Percentiles rank a stretch among this genome's conserved stretches.
Conservation (phyloP, 2,329 filamentous ascomycete genomes). For the Penicillium glabrum region DNA sequence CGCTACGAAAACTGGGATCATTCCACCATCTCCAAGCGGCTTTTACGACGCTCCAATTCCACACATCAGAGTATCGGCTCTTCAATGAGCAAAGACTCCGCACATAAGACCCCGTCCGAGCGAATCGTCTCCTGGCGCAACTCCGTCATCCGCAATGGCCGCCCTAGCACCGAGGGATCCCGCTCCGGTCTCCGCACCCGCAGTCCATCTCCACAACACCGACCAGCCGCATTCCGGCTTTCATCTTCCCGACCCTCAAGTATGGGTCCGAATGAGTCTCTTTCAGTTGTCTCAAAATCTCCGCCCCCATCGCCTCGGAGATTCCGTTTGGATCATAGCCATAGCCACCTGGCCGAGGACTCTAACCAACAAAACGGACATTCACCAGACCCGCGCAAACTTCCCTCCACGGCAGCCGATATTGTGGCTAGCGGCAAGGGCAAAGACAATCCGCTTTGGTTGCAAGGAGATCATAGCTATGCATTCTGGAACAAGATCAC, state of each 20-base stretch:
- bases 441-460: conserved; percentile 47
- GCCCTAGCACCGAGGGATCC: conserved; percentile 47
- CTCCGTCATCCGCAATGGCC: conserved; percentile 57
- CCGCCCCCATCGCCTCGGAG: conserved; percentile 28
- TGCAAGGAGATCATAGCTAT: conserved; percentile 53
- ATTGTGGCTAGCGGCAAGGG: conserved; percentile 22
- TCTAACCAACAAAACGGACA: conserved; percentile 3
- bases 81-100: conserved; percentile 46
- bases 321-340: conserved; percentile 13
- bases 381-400: conserved; percentile 2
- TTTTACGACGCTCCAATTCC: conserved; percentile 58
- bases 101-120: conserved; percentile 60
- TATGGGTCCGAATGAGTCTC: conserved; percentile 26
- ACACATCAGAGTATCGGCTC: conserved; percentile 52
- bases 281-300: conserved; percentile 26
- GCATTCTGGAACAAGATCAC: conserved; percentile 53
- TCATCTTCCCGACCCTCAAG: conserved; percentile 25
- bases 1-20: conserved; percentile 74
- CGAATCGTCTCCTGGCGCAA: conserved; percentile 89
- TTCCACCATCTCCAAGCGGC: conserved; percentile 71
- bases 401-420: conserved; percentile 21
- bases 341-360: conserved; percentile 15
- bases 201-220: conserved; percentile 50
- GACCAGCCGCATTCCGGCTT: conserved; percentile 23
- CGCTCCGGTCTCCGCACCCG: conserved; percentile 36